Evolutionary conservation across 1,284 basidiomycete species (phyloP).

Genomic region (Sporisorium iseilematis-ciliati): DNA sequence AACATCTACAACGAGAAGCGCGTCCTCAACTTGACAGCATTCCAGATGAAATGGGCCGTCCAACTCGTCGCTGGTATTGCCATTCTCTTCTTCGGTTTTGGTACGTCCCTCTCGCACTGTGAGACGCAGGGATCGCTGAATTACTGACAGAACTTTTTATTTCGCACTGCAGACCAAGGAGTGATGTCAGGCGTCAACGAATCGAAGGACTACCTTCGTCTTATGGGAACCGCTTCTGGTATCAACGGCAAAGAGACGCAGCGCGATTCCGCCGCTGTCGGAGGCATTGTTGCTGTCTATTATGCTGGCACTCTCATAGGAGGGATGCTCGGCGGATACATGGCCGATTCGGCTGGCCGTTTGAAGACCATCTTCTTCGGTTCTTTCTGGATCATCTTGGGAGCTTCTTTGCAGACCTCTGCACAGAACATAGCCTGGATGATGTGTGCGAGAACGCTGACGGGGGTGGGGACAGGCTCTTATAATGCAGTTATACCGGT

Average conservation of each 20-base stretch:
- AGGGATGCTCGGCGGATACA: slow-evolving; percentile 27
- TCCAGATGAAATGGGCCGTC: slow-evolving; percentile 44
- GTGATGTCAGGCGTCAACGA: slow-evolving; percentile 39
- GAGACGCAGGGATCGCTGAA: not conserved
- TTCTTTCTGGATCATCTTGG: slow-evolving; percentile 33
- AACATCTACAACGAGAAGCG: slow-evolving; percentile 33
- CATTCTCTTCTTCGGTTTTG: slow-evolving; percentile 36
- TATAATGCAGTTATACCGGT: slow-evolving; percentile 29
- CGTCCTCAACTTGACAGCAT: slow-evolving; percentile 20
- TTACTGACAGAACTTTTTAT: not conserved
- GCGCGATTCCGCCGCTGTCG: slow-evolving; percentile 23
- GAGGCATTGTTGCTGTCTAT: slow-evolving; percentile 29
- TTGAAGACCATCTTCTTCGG: slow-evolving; percentile 37
- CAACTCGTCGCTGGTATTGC: slow-evolving; percentile 36
- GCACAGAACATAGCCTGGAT: slow-evolving; percentile 37
- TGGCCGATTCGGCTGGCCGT: slow-evolving; percentile 30
- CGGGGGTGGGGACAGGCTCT: slow-evolving; percentile 19
- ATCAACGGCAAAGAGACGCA: slow-evolving; percentile 25
- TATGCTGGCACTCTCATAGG: slow-evolving; percentile 32
- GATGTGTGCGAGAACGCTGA: slow-evolving; percentile 16
- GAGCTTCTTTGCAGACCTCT: slow-evolving; percentile 20
- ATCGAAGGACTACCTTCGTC: slow-evolving; percentile 31
- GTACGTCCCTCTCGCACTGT: not conserved
- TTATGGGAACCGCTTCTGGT: slow-evolving; percentile 34
- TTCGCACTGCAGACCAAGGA: slow-evolving; percentile 18